These are phyloP conservation scores for Zelonia costaricensis DNA, from an alignment of 208 protist species.

Conservation along the genomic window DNA sequence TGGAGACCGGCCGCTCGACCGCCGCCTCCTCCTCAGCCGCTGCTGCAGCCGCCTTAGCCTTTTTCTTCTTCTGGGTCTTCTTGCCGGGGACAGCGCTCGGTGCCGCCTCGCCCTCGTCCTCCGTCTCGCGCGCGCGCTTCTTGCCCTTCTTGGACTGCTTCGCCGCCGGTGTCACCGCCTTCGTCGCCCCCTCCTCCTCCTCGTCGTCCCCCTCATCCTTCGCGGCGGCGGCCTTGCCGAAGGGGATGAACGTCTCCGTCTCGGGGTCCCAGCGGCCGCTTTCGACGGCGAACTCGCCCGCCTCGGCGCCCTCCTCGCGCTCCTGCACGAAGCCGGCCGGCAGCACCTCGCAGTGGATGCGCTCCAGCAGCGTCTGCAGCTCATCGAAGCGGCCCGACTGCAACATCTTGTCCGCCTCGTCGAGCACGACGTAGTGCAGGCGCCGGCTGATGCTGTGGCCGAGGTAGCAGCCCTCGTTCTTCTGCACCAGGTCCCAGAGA, in stretches of 20 bases:
- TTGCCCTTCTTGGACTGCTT: conserved; percentile 5
- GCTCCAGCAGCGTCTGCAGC: conserved; percentile 96
- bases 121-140: conserved; percentile 2
- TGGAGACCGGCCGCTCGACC: not conserved
- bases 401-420: conserved; percentile 99
- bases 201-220: conserved; percentile 6
- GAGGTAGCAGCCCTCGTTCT: conserved; percentile 91
- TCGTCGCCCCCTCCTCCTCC: not conserved
- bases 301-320: conserved; percentile 72
- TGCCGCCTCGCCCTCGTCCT: not conserved
- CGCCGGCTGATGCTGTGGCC: conserved; percentile 96
- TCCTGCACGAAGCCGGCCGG: conserved; percentile 84
- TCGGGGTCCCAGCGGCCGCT: conserved; percentile 74
- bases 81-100: not conserved
- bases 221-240: no score
- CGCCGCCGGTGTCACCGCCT: conserved; percentile 1
- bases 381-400: conserved; percentile 97
- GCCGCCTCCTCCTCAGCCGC: not conserved
- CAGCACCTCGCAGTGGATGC: conserved; percentile 93
- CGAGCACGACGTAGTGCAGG: conserved; percentile 95
- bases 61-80: conserved; percentile 22
- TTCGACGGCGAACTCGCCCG: conserved; percentile 45
- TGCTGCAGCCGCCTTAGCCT: not conserved
- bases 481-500: conserved; percentile 85
- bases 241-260: conserved; percentile 70